phyloP scores from a whole-genome alignment of 2,329 filamentous ascomycete species.

The Aureobasidium sp. region DNA sequence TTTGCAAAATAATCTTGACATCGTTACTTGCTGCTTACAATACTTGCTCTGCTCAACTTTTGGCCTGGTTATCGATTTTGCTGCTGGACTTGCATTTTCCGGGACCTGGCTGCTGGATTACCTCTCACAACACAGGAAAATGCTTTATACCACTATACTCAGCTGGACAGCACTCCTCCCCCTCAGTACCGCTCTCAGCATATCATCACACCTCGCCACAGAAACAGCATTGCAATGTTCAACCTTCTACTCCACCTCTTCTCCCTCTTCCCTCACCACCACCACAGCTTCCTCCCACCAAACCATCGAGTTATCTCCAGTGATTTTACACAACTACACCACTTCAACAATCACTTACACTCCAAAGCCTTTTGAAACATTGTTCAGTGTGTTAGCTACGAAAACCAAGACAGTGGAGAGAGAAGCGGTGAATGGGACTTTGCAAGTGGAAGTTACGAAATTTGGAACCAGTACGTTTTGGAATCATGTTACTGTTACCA shows the following conservation, averaged over 20 bases:
- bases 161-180: not conserved
- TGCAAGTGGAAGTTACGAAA: not conserved
- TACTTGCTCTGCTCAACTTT: too few species aligned
- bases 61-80: too few species aligned
- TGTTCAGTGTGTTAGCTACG: not conserved
- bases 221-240: not conserved
- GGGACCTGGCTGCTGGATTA: too few species aligned
- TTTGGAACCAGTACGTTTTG: not conserved
- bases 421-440: not conserved
- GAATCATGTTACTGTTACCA: not conserved
- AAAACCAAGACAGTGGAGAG: not conserved
- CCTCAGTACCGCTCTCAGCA: not conserved
- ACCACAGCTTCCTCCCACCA: not conserved
- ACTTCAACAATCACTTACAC: not conserved
- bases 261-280: not conserved
- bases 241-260: not conserved
- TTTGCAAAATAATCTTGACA: too few species aligned
- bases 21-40: too few species aligned
- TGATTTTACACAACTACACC: not conserved
- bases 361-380: not conserved
- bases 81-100: too few species aligned
- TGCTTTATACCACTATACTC: not conserved
- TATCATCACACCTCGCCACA: not conserved
- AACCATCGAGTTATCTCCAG: not conserved
- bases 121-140: too few species aligned